Evolutionary conservation across 495 filamentous ascomycete genomes (phyloP).

Genomic region (Podospora comata): DNA sequence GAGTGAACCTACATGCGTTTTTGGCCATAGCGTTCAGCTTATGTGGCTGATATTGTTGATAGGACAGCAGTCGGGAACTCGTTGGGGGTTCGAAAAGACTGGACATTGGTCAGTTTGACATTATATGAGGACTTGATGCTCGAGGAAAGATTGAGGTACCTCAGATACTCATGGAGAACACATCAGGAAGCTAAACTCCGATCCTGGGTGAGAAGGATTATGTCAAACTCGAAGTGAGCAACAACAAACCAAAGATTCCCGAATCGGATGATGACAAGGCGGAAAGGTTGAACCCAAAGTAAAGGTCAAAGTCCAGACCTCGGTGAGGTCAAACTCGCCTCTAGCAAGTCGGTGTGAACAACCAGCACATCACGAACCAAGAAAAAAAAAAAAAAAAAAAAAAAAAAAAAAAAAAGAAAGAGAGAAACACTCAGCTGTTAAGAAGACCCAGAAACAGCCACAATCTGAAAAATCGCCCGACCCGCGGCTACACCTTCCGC

Average conservation of each 20-base stretch:
- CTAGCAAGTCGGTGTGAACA: no score
- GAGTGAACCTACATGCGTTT: neutral
- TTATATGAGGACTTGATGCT: no score
- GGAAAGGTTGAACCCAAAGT: no score
- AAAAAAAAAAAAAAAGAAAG: neutral
- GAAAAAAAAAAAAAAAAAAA: neutral
- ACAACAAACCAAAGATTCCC: no score
- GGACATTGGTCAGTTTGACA: no score
- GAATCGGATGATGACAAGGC: no score
- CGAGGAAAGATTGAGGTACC: no score
- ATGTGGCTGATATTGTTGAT: neutral
- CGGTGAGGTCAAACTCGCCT: no score
- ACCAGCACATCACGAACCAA: neutral
- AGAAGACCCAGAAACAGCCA: neutral
- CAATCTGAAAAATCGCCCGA: neutral
- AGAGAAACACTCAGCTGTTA: neutral
- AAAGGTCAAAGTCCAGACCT: no score
- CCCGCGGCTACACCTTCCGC: neutral
- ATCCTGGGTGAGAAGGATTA: neutral
- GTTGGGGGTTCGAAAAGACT: no score
- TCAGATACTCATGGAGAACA: no score
- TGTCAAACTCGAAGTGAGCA: neutral
- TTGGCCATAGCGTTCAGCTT: neutral
- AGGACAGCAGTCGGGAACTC: no score
- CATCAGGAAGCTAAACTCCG: neutral